phyloP scores from a whole-genome alignment of 139 green algal species.

The Coccomyxa sp. region DNA sequence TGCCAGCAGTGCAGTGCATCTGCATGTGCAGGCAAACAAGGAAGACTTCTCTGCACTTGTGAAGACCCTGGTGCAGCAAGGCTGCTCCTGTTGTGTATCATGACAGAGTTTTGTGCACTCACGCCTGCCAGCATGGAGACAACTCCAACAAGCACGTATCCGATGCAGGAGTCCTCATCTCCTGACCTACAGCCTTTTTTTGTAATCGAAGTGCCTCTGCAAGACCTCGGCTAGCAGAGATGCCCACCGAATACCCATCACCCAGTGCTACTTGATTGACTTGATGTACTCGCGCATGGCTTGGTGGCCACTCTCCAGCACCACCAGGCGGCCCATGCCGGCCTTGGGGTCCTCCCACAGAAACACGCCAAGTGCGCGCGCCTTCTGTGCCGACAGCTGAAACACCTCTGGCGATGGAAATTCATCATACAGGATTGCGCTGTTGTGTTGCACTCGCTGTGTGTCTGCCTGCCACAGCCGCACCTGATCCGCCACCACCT shows the following conservation, averaged over 20 bases:
- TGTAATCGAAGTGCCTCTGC: too few species aligned
- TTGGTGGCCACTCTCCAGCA: constrained; percentile 10
- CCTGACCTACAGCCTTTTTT: too few species aligned
- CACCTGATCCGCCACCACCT: constrained; percentile 77
- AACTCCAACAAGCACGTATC: too few species aligned
- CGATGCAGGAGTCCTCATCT: too few species aligned
- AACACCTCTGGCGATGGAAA: constrained; percentile 63
- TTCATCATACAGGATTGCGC: constrained; percentile 49
- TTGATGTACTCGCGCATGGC: constrained; percentile 25
- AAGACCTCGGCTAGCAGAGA: too few species aligned
- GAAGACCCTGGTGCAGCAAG: too few species aligned
- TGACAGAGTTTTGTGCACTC: too few species aligned
- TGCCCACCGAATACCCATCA: neutral
- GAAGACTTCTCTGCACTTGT: too few species aligned
- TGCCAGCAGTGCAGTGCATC: too few species aligned
- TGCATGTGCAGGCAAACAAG: too few species aligned
- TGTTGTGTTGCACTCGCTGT: constrained; percentile 38
- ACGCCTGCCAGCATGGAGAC: too few species aligned
- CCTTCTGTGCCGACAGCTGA: constrained; percentile 20
- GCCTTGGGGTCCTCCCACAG: constrained; percentile 44
- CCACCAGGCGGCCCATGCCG: constrained; percentile 15
- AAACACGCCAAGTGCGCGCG: constrained; percentile 29
- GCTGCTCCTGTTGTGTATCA: too few species aligned
- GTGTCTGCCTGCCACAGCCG: constrained; percentile 74
- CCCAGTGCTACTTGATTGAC: constrained; percentile 6